Conservation (phyloP, 2,329 filamentous ascomycete genomes). For the Trematosphaeria pertusa region DNA sequence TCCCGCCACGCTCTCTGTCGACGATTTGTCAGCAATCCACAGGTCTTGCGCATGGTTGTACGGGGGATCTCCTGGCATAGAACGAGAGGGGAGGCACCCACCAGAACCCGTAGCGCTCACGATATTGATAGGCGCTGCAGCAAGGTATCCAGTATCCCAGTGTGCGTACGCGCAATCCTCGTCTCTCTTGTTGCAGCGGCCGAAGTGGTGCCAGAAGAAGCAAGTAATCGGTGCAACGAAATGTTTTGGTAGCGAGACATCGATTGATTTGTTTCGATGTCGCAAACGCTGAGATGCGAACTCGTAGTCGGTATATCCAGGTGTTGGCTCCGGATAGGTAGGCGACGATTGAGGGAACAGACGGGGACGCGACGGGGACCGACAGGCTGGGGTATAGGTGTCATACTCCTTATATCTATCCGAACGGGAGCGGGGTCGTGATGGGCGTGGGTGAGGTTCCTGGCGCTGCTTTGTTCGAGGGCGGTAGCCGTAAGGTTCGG, state of each 20-base stretch:
- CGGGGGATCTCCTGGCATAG: too few species aligned
- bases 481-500: background rate
- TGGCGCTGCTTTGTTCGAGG: background rate
- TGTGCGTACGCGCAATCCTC: conserved; percentile 15
- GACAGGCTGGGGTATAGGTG: too few species aligned
- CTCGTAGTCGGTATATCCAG: too few species aligned
- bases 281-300: too few species aligned
- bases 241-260: conserved; percentile 12
- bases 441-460: background rate
- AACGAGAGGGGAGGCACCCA: too few species aligned
- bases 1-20: conserved; percentile 3
- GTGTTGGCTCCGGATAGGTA: too few species aligned
- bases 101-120: too few species aligned
- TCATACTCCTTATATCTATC: too few species aligned
- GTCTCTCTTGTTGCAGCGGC: conserved; percentile 9
- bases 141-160: conserved; percentile 9
- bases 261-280: background rate
- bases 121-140: conserved; percentile 7
- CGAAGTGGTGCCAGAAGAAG: conserved; percentile 13
- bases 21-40: background rate
- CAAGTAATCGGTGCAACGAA: conserved; percentile 15
- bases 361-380: too few species aligned
- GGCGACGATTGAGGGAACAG: too few species aligned
- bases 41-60: too few species aligned
- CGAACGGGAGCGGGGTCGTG: background rate